Evolutionary conservation across 352 stramenopile species (phyloP), one percentile per base, ranked within the genome.

Genomic region (Phytophthora multivora): DNA sequence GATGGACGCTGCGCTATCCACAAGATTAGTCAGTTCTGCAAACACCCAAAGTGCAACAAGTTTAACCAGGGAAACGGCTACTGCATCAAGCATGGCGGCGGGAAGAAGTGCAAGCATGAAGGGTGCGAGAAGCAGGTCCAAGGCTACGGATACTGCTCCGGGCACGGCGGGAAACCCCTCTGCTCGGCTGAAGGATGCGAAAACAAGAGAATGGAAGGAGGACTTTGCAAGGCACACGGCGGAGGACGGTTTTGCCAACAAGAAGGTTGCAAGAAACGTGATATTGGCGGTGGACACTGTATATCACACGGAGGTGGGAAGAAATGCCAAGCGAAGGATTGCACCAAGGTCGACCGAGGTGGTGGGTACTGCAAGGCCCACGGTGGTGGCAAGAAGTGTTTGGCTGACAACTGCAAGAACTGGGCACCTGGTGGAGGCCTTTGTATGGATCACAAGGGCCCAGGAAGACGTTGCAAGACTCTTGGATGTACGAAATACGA

Each of bases 241-340:
- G 89, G 88, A 3, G 89, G 85, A 0, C 73, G 87, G 10, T 93
- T 88, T 46, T 96, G 88, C 26, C 86, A 92, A 47, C 56, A 80
- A 10, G 71, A 80, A 13, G 75, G 69, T 8, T 96, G 88, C 55
- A 89, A 89, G 70, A 91, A 81, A 66, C 83, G 86, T 21, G 88
- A 96, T 57, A 93, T 96, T 58, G 89, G 88, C 25, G 88, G 89
- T 5, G 89, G 89, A 1, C 90, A 77, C 28, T 97, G 89, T 60
- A 97, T 94, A 41, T 74, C 82, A 3, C 89, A 97, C 48, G 89
- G 89, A 38, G 89, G 89, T 51, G 89, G 89, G 12, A 96, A 96
- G 66, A 91, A 92, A 36, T 96, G 88, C 59, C 71, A 79, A 10
- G 64, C 69, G 11, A 65, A 80, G 12, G 78, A 88, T 16, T 96